Conservation (phyloP, 495 filamentous ascomycete species). For the Cercophora sp. region DNA sequence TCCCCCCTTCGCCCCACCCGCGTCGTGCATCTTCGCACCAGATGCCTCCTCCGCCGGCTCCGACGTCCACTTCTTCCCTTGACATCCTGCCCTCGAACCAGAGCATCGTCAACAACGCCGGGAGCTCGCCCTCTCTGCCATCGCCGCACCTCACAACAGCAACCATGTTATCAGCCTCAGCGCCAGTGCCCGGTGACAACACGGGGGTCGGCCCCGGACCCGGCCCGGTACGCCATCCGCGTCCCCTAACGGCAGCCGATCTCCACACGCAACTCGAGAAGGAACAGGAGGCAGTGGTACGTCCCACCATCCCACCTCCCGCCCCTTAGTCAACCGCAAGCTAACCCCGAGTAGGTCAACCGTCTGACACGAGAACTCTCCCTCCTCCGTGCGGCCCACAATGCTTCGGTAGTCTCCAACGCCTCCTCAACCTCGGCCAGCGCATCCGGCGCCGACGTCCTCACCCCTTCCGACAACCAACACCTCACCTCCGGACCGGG, state of each 20-base stretch:
- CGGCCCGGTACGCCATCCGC: slow-evolving; percentile 73
- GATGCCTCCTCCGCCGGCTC: slow-evolving; percentile 28
- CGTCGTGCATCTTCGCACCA: slow-evolving; percentile 31
- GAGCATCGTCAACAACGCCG: slow-evolving; percentile 45
- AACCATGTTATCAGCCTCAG: slow-evolving; percentile 37
- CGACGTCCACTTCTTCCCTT: slow-evolving; percentile 33
- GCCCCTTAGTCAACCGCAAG: not conserved
- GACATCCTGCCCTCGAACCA: slow-evolving; percentile 53
- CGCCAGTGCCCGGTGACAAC: slow-evolving; percentile 52
- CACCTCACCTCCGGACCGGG: slow-evolving; percentile 32
- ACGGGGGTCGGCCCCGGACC: slow-evolving; percentile 57
- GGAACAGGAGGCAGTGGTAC: slow-evolving; percentile 90
- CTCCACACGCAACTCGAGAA: slow-evolving; percentile 83
- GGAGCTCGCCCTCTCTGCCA: slow-evolving; percentile 27
- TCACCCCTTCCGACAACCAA: slow-evolving; percentile 27
- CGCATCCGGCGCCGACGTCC: slow-evolving; percentile 36
- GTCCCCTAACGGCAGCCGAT: slow-evolving; percentile 80
- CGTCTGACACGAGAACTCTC: slow-evolving; percentile 83
- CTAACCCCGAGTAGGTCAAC: slow-evolving; percentile 62
- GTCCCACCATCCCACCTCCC: too few relatives aligned
- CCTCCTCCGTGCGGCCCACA: slow-evolving; percentile 71
- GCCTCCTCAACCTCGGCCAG: slow-evolving; percentile 62
- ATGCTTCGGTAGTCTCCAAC: slow-evolving; percentile 77
- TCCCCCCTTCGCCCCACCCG: slow-evolving; percentile 52
- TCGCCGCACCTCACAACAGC: slow-evolving; percentile 14